Conservation (phyloP, 1,284 basidiomycete genomes). For the Cutaneotrichosporon sp. region DNA sequence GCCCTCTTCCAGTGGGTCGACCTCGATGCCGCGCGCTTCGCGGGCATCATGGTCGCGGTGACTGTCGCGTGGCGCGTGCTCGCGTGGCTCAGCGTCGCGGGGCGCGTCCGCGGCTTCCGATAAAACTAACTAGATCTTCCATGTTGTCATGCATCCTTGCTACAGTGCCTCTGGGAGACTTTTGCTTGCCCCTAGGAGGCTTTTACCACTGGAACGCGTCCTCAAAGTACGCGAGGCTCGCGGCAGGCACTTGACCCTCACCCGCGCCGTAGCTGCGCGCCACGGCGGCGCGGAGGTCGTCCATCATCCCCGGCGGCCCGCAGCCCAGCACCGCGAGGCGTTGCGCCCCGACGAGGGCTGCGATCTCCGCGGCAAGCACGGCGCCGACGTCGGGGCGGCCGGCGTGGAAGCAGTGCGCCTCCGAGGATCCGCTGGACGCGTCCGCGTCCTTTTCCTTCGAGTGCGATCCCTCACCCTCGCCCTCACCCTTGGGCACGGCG, state of each 20-base stretch:
- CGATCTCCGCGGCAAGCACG: conserved; percentile 18
- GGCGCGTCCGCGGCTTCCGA: conserved; percentile 34
- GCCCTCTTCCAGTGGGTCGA: conserved; percentile 49
- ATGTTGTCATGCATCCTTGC: neutral
- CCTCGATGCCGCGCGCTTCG: conserved; percentile 45
- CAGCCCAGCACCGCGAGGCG: conserved; percentile 35
- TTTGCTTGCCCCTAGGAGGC: too few species aligned
- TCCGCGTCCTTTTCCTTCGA: neutral
- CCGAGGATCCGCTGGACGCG: neutral
- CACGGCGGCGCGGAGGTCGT: conserved; percentile 33
- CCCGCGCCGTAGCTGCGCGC: conserved; percentile 24
- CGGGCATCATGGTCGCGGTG: conserved; percentile 51
- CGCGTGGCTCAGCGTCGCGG: conserved; percentile 34
- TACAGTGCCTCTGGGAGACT: neutral
- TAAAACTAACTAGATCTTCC: conserved; percentile 6
- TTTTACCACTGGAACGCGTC: conserved; percentile 3
- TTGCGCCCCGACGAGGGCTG: conserved; percentile 11
- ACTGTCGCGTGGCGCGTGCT: conserved; percentile 45
- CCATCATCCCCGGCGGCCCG: conserved; percentile 38
- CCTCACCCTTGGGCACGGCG: neutral
- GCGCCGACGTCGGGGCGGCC: conserved; percentile 31
- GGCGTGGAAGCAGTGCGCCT: neutral
- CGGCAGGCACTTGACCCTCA: conserved; percentile 20
- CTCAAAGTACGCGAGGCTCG: conserved; percentile 32
- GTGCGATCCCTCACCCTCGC: neutral